Evolutionary conservation across 2,329 filamentous ascomycete species (phyloP), one percentile per base, ranked within the genome.

Genomic region (Aureobasidium lini): DNA sequence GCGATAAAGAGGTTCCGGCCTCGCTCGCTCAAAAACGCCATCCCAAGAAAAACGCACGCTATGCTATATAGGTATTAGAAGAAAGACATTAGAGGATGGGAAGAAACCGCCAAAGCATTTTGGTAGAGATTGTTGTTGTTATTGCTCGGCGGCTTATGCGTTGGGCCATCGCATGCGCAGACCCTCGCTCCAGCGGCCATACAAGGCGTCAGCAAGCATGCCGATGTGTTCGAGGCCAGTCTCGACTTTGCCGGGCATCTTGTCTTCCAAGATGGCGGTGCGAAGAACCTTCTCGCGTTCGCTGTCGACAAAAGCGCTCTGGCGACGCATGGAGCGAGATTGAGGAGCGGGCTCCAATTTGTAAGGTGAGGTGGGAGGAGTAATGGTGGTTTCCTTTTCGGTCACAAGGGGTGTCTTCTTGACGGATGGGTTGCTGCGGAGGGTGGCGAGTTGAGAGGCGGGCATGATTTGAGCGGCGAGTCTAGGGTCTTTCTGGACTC

Each of bases 161-260:
- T 57, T 36, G 16, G 59, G 59, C 78, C 78, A 80, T 46, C 76
- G 66, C 31, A 62, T 68, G 64, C 86, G 85, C 66, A 97, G 76
- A 1, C 90, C 91, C 61, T 95, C 89, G 2, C 87, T 85, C 94
- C 94, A 99, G 44, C 93, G 84, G 15, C 86, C 84, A 74, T 96
- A 97, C 18, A 99, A 81, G 18, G 95, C 89, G 71, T 96, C 91
- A 1, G 89, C 90, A 39, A 97, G 79, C 70, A 95, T 85, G 69
- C 90, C 90, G 64, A 88, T 89, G 73, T 96, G 93, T 73, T 96
- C 92, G 89, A 96, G 93, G 2, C 91, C 93, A 1, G 85, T 81
- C 60, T 80, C 75, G 49, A 77, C 71, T 63, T 82, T 78, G 10
- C 81, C 84, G 1, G 83, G 84, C 64, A 85, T 73, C 65, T 81